Conservation (phyloP, 768 basidiomycete genomes). For the Boletus vermiculosoides region DNA sequence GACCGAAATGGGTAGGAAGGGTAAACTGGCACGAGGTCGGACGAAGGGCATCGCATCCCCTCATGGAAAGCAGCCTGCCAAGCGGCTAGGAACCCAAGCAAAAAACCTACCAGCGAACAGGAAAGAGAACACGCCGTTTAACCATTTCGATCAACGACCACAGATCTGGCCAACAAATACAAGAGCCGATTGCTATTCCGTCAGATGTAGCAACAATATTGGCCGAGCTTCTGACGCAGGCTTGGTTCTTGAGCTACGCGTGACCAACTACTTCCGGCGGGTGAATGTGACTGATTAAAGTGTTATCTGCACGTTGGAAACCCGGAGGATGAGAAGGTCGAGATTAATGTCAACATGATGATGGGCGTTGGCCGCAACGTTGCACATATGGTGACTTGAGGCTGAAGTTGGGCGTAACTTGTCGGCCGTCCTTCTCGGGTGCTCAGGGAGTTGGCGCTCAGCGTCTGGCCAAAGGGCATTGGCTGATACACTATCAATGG, state of each 20-base stretch:
- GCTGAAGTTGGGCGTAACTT: constrained; percentile 10
- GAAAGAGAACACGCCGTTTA: constrained; percentile 13
- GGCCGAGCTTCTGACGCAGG: constrained; percentile 3
- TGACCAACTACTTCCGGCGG: background rate
- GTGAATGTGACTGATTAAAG: constrained; percentile 7
- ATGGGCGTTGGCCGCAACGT: constrained; percentile 6
- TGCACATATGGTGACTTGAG: constrained; percentile 5
- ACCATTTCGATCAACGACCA: constrained; percentile 9
- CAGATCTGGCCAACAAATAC: constrained; percentile 15
- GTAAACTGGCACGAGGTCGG: constrained; percentile 32
- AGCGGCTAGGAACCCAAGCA: constrained; percentile 20
- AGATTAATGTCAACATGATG: constrained; percentile 2
- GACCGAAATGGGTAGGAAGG: constrained; percentile 26
- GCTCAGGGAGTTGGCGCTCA: background rate
- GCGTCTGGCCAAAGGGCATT: constrained; percentile 8
- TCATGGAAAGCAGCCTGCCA: constrained; percentile 24
- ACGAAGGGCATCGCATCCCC: constrained; percentile 24
- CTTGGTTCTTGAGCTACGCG: constrained; percentile 1
- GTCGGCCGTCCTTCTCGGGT: constrained; percentile 16
- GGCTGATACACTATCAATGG: constrained; percentile 20
- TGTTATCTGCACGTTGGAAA: no score
- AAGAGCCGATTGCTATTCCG: constrained; percentile 3
- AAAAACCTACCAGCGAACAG: constrained; percentile 15
- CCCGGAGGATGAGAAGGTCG: background rate
- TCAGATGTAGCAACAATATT: constrained; percentile 5